Base-by-base conservation (phyloP, 257 asterid genomes). In the Ilex aquifolium region DNA sequence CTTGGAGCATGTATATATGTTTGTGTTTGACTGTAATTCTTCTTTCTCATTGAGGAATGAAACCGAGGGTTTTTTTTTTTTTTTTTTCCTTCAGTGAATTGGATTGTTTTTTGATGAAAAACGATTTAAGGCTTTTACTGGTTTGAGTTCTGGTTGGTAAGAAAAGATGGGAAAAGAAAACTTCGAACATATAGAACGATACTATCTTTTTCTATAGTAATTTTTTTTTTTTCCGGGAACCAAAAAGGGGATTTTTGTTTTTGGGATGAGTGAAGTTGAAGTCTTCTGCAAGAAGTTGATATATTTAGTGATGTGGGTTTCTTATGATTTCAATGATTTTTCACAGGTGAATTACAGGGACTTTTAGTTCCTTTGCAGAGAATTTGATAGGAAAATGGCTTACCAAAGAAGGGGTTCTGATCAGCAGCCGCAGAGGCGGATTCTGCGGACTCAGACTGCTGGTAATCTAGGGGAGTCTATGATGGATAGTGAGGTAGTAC, bases 401-500 rank as follows among this genome's bases (percentile, higher is more conserved):
- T 89, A 87, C 80, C 97, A 92, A 75, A 82, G 97, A 67, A 82
- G 83, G 81, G 95, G 84, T 53, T 77, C 95, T 5, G 96, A 92
- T 67, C 68, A 62, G 77, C 94, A 66, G 73, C 88, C 91, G 29
- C 96, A 64, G 72, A 71, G 92, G 89, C 90, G 82, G 76, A 72
- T 89, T 76, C 70, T 89, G 84, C 91, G 99, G 73, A 92, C 97
- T 16, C 99, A 89, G 77, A 92, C 97, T 6, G 90, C 65, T 31
- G 99, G 99, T 62, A 92, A 90, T 77, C 77, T 89, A 54, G 96
- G 96, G 75, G 99, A 92, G 77, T 82, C 97, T 5, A 83, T 88
- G 95, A 91, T 89, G 90, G 99, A 92, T 40, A 92, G 99, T 83
- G 99, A 92, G 74, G 95, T 92, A 68, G 97, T 92, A 13, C 99